Evolutionary conservation across 78 protist genomes (phyloP).

Genomic region (Planoprotostelium fungivorum): DNA sequence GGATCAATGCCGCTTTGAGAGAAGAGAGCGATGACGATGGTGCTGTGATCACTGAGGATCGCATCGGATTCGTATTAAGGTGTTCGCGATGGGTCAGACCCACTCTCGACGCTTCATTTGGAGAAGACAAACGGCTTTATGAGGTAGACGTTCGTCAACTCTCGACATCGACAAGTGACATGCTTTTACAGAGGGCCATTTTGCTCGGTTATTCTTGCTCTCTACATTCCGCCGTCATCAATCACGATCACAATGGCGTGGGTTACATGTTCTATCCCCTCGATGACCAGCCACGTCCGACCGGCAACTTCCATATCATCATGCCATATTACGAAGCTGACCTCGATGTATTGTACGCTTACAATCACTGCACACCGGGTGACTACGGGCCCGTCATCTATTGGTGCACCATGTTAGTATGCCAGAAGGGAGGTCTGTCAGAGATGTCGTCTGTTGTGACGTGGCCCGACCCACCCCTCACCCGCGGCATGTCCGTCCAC

Average conservation of each 20-base stretch:
- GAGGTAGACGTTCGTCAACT: neutral
- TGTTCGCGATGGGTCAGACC: neutral
- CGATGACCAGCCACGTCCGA: neutral
- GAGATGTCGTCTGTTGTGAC: neutral
- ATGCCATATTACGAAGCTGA: neutral
- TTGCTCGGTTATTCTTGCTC: neutral
- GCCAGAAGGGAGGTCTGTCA: neutral
- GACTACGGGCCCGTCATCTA: neutral
- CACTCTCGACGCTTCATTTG: neutral
- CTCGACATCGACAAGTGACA: too few relatives aligned
- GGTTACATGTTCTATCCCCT: neutral
- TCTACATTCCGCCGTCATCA: neutral
- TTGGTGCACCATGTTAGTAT: neutral
- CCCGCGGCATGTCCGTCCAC: neutral
- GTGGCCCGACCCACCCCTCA: neutral
- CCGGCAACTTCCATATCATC: neutral
- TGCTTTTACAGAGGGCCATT: neutral
- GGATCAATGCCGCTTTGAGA: neutral
- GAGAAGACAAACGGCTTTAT: neutral
- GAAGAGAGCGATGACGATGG: too few relatives aligned
- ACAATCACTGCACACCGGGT: neutral
- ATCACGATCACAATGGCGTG: neutral
- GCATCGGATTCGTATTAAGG: neutral
- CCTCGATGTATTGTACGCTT: neutral
- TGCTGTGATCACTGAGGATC: neutral